Base-by-base conservation (phyloP, 192 early-diverging fungal species). In the Coemansia sp. region DNA sequence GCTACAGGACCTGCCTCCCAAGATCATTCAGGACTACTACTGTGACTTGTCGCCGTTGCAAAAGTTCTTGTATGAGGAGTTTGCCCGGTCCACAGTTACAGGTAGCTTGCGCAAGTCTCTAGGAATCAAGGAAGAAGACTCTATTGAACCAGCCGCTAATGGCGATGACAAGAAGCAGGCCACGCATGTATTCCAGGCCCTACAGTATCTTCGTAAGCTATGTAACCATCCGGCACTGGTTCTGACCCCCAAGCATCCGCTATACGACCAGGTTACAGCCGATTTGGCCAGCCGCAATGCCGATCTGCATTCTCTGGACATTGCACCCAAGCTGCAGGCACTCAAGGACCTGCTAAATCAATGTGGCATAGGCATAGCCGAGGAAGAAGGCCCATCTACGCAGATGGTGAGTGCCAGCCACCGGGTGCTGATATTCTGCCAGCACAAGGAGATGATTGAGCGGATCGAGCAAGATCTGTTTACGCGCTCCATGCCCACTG, bases 11-110 rank as follows among this genome's bases (percentile, higher is more conserved):
- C 72, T 99, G 57, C 97, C 97, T 49, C 95, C 97, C 38, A 99
- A 99, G 80, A 99, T 99, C 57, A 97, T 97, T 61, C 95, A 97
- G 83, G 95, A 97, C 71, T 94, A 97, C 70, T 95, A 99, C 72
- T 96, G 96, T 63, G 97, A 97, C 60, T 77, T 97, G 13, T 87
- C 86, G 50, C 90, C 92, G 31, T 44, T 97, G 39, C 97, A 97
- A 68, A 88, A 86, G 61, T 77, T 84, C 59, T 72, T 99, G 21
- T 99, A 99, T 68, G 91, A 97, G 51, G 91, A 94, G 65, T 96
- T 97, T 80, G 82, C 90, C 0, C 84, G 87, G 58, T 87, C 87
- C 14, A 39, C 72, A 2, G 65, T 54, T 31, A 46, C 66, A 2
- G 68, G 54, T 18, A 71, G 42, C 9, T 48, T 76, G 13, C 49